phyloP scores from a whole-genome alignment of 129 eudicot species.

The Arctium minus region DNA sequence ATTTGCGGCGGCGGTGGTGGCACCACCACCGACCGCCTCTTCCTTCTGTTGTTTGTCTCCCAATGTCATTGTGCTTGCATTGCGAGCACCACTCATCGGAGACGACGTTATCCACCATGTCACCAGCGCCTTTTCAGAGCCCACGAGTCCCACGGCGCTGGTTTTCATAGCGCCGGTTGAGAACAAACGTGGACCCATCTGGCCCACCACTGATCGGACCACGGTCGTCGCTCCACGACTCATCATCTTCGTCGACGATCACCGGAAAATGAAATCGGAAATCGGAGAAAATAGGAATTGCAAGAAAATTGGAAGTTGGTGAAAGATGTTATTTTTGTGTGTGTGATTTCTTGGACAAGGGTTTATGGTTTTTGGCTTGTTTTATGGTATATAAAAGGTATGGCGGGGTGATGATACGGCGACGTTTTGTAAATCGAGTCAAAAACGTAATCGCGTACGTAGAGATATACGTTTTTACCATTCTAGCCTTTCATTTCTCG shows the following conservation, averaged over 20 bases:
- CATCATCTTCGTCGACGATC: constrained; percentile 42
- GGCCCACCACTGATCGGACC: constrained; percentile 35
- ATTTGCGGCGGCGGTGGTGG: constrained; percentile 20
- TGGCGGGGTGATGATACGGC: constrained; percentile 32
- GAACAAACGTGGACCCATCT: constrained; percentile 38
- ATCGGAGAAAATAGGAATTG: neutral
- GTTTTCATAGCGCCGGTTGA: constrained; percentile 16
- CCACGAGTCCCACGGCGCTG: neutral
- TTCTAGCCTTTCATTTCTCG: constrained; percentile 22
- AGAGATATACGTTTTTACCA: constrained; percentile 1
- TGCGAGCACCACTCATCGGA: constrained; percentile 33
- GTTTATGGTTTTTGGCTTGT: constrained; percentile 25
- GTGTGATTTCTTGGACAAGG: constrained; percentile 34
- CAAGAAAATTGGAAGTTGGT: constrained; percentile 4
- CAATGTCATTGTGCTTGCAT: constrained; percentile 46
- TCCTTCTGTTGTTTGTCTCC: constrained; percentile 39
- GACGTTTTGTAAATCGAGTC: neutral
- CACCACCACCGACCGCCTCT: constrained; percentile 21
- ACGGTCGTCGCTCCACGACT: constrained; percentile 46
- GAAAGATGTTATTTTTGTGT: neutral
- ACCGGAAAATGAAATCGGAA: neutral
- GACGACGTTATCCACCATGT: constrained; percentile 45
- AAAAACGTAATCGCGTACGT: neutral
- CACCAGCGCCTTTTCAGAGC: constrained; percentile 32
- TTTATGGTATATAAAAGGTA: constrained; percentile 13